Conservation (phyloP, 371 early-diverging fungal genomes). For the Rhizopus stolonifer region DNA sequence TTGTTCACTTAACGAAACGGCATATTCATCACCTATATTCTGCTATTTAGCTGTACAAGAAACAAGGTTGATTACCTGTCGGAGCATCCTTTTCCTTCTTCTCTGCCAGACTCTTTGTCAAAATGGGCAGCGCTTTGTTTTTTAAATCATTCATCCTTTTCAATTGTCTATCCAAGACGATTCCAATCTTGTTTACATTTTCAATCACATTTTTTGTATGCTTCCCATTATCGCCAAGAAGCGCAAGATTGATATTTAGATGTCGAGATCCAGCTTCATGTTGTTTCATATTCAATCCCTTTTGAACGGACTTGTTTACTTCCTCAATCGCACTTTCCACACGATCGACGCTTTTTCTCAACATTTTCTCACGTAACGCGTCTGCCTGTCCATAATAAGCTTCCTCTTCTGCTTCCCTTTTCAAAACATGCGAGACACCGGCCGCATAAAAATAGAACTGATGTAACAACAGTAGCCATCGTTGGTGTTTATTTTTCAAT, state of each 20-base stretch:
- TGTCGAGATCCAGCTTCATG: neutral
- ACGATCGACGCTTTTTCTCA: constrained; percentile 26
- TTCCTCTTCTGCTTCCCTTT: constrained; percentile 33
- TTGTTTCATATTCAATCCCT: neutral
- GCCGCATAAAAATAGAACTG: constrained; percentile 63
- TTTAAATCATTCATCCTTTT: constrained; percentile 26
- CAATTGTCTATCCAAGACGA: constrained; percentile 29
- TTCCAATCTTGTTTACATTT: constrained; percentile 23
- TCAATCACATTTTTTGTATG: constrained; percentile 18
- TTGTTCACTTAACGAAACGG: constrained; percentile 38
- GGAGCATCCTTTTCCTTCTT: constrained; percentile 21
- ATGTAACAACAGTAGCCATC: constrained; percentile 59
- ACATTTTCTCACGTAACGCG: constrained; percentile 39
- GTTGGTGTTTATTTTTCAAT: neutral
- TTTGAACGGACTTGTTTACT: neutral
- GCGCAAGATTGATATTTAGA: neutral
- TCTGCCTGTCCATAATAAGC: constrained; percentile 53
- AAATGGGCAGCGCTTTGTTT: constrained; percentile 13
- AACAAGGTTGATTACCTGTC: constrained; percentile 15
- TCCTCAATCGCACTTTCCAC: constrained; percentile 10
- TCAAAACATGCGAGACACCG: constrained; percentile 45
- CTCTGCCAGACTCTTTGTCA: constrained; percentile 32
- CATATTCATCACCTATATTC: constrained; percentile 43
- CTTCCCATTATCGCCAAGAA: neutral
- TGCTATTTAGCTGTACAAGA: neutral